Evolutionary conservation across 2,329 filamentous ascomycete genomes (phyloP), one percentile per base, ranked within the genome.

Genomic region (Talaromyces sp.): DNA sequence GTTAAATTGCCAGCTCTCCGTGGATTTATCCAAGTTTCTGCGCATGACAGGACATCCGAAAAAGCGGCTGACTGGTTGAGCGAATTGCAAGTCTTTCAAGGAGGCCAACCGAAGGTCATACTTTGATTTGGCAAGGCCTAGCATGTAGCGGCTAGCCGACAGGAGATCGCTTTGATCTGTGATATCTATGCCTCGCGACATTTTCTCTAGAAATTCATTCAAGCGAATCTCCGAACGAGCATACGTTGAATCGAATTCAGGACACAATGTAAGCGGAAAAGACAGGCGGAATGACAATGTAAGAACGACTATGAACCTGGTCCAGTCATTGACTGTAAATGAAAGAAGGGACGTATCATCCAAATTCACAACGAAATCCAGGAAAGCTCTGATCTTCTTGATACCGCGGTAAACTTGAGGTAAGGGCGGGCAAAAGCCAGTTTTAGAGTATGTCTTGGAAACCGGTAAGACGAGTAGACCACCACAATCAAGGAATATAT

Each of bases 261-360:
- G 54, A 14, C 8, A 59, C 49, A 59, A 3, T 19, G 31, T 13
- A 6, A 64, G 62, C 33, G 62, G 62, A 24, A 64, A 64, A 7
- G 62, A 64, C 13, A 64, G 24, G 31, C 62, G 62, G n/a, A 64
- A 64, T 49, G 62, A 64, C n/a, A 64, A 35, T 64, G 54, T 64
- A 41, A 64, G 52, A 49, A 59, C 31, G 9, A 64, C 16, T 10
- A 64, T 64, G 54, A 64, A 22, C 43, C 62, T 16, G 10, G 62
- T 64, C 62, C 62, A 64, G 54, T 64, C 62, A 35, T 64, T 64
- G 54, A 64, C 27, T 64, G 62, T 64, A 52, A 64, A 64, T 50
- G 62, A 64, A 59, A 64, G 52, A 35, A 64, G 41, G 8, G 62
- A 39, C 1, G 52, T 19, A 52, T 64, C 62, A 47, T 64, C 43